Evolutionary conservation across 2,329 filamentous ascomycete genomes (phyloP).

Genomic region (Endoconidiophora polonica): DNA sequence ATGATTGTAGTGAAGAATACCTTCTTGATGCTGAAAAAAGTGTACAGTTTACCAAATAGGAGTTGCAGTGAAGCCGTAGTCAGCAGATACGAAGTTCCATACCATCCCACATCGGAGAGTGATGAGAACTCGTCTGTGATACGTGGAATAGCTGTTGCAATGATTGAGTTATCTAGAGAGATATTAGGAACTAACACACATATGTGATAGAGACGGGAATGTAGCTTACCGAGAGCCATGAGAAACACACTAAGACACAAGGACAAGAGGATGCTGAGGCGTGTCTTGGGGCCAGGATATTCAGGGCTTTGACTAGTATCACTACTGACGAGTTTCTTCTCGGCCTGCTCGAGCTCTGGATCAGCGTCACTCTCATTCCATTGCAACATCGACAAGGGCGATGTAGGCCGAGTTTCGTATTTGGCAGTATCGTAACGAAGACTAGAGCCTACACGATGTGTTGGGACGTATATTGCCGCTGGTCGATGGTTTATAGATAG

Average conservation of each 20-base stretch:
- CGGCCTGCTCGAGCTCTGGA: background rate
- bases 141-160: conserved; percentile 28
- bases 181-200: background rate
- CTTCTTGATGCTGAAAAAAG: conserved; percentile 27
- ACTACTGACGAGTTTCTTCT: background rate
- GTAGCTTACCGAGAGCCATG: conserved; percentile 23
- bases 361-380: background rate
- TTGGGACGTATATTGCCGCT: background rate
- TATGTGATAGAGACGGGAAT: no score
- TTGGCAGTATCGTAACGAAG: background rate
- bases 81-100: conserved; percentile 28
- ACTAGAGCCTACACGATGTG: background rate
- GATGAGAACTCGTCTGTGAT: conserved; percentile 28
- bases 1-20: conserved; percentile 23
- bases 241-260: conserved; percentile 23
- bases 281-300: background rate
- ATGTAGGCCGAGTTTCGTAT: background rate
- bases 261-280: conserved; percentile 17
- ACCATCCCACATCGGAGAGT: conserved; percentile 33
- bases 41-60: conserved; percentile 27
- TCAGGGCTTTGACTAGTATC: background rate
- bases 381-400: no score
- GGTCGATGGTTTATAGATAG: no score
- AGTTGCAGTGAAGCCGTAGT: conserved; percentile 25
- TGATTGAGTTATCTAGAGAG: conserved; percentile 23